Evolutionary conservation across 176 grass and related monocot genomes (phyloP), one percentile per base, ranked within the genome.

Genomic region (Ensete glaucum): DNA sequence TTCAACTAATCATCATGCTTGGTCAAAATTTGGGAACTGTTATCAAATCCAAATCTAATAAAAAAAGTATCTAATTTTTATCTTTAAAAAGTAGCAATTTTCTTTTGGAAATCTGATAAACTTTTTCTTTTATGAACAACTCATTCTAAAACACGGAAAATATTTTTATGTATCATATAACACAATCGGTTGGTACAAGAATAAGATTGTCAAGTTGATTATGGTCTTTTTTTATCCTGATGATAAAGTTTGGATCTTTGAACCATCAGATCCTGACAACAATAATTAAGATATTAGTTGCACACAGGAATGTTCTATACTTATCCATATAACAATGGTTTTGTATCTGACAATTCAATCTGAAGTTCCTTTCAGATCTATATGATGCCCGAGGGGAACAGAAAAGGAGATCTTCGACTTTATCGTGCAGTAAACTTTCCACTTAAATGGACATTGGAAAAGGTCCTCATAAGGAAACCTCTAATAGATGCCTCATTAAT

Each of bases 331-430:
- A 43, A 43, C 34, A 6, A 43, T 43, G 34, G 4, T 43, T 5
- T 5, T 43, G 3, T 43, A 43, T 43, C 34, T 43, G 34, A 6
- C 34, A 43, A 43, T 43, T 69, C 66, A 69, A 49, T 7, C 53
- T 51, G 76, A 83, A 16, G 34, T 51, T 68, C 21, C 19, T 71
- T 77, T 72, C 55, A 96, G 93, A 96, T 96, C 62, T 96, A 96
- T 74, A 92, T 96, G 93, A 96, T 96, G 93, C 93, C 93, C 50
- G 93, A 96, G 58, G 89, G 87, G 53, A 90, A 84, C 70, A 88
- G 92, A 88, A 96, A 90, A 65, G 91, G 91, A 79, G 87, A 96
- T 24, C 83, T 96, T 60, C 83, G 93, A 23, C 85, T 96, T 82
- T 96, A 96, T 87, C 85, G 83, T 73, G 93, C 93, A 72, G 86